Evolutionary conservation across 23 red algal species (phyloP), one percentile per base, ranked within the genome.

Genomic region (Pyropia haitanensis): DNA sequence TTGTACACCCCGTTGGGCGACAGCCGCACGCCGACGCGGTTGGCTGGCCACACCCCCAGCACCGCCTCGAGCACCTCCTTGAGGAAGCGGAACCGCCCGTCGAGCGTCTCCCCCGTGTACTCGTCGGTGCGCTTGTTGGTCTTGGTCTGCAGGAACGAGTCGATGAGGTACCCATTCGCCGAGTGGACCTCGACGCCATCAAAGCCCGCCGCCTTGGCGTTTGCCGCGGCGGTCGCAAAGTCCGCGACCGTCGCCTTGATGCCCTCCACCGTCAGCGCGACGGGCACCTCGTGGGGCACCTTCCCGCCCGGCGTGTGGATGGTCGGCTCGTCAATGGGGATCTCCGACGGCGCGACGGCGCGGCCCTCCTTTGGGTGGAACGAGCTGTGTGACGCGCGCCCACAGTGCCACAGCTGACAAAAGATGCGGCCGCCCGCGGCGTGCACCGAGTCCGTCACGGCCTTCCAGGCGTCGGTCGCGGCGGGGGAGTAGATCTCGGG

Each of bases 401-500:
- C 88, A 13, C 66, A 30, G 55, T 92, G 88, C 88, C 88, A 92
- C 50, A 92, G 59, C 65, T 92, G 88, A 56, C 72, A 83, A 27
- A 83, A 92, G 21, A 84, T 92, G 6, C 19, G 53, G 15, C 88
- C 88, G 18, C 61, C 88, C 15, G 18, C 48, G 29, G 31, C 61
- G 56, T 92, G 88, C n/a, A 92, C 88, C 10, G 26, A 34, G 48
- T 92, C 79, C 4, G 88, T 84, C 27, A 64, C 63, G 4, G 65
- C 18, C 49, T 62, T 56, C 88, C 88, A 92, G 1, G 25, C 88
- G 3, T 62, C 10, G 0, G 67, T 71, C 32, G 82, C 31, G 26
- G 77, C 78, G 19, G 30, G 27, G 8, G 71, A 65, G 72, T 62
- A 77, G 23, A 92, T 83, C 17, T 81, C 77, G 7, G 88, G 72